These are phyloP conservation scores for Oryza rufipogon DNA, from an alignment of 176 grass and related monocot genomes.

Conservation along the genomic window DNA sequence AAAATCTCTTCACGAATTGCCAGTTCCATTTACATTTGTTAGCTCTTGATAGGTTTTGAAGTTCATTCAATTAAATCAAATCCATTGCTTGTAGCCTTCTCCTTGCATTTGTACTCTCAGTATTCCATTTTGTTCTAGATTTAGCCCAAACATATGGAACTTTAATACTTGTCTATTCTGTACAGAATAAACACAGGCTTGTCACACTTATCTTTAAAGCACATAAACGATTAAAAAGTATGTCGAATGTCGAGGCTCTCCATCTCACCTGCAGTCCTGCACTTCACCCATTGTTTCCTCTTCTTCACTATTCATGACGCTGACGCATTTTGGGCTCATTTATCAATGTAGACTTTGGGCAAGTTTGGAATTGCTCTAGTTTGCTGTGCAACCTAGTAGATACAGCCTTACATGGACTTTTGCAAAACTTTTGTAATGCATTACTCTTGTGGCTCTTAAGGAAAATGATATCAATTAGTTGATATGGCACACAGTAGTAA, in stretches of 20 bases:
- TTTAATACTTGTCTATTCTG: not conserved
- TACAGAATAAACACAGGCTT: not conserved
- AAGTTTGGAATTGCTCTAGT: not conserved
- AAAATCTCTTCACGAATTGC: not conserved
- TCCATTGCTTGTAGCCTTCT: not conserved
- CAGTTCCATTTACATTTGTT: constrained; percentile 30
- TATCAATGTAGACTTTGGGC: constrained; percentile 3
- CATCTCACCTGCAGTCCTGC: constrained; percentile 2
- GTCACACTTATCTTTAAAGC: not conserved
- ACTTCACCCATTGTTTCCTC: not conserved
- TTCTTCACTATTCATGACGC: not conserved
- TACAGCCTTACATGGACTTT: constrained; percentile 1
- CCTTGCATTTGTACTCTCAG: not conserved
- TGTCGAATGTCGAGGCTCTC: not conserved
- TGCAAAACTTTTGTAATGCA: not conserved
- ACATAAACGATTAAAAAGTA: not conserved
- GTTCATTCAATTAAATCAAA: constrained; percentile 14
- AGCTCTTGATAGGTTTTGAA: constrained; percentile 12
- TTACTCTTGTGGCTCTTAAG: constrained; percentile 7
- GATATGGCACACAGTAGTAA: not conserved
- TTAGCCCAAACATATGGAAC: not conserved
- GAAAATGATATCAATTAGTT: constrained; percentile 12
- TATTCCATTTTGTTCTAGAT: not conserved
- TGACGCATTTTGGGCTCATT: not conserved
- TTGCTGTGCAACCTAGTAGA: not conserved